phyloP scores from a whole-genome alignment of 2,329 filamentous ascomycete species.

The Fusarium sp. region DNA sequence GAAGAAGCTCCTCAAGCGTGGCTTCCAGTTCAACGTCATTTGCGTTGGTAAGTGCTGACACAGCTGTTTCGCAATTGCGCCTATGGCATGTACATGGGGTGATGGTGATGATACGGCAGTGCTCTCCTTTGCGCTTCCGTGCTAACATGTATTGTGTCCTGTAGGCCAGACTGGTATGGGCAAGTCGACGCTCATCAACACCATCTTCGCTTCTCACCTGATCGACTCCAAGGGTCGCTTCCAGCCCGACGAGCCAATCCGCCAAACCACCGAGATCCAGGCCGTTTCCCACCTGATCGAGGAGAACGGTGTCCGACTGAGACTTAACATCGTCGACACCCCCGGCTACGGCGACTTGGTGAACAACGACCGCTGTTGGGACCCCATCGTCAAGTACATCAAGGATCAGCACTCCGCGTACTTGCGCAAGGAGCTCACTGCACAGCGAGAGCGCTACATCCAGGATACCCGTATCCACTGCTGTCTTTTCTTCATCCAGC shows the following conservation, averaged over 20 bases:
- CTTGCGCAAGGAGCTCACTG: constrained; percentile 98
- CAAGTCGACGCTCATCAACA: constrained; percentile 99
- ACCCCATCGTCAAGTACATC: constrained; percentile 99
- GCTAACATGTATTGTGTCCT: constrained; percentile 32
- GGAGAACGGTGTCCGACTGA: constrained; percentile 97
- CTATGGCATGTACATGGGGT: constrained; percentile 21
- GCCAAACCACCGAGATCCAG: constrained; percentile 97
- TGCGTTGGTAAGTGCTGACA: constrained; percentile 84
- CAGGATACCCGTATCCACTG: constrained; percentile 99
- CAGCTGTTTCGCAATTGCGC: constrained; percentile 19
- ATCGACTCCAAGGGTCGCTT: constrained; percentile 99
- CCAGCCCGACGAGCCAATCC: constrained; percentile 89
- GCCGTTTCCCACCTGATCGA: constrained; percentile 98
- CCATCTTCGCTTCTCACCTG: constrained; percentile 98
- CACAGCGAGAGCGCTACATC: constrained; percentile 98
- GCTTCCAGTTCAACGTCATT: constrained; percentile 99
- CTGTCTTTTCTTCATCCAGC: constrained; percentile 99
- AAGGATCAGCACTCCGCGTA: constrained; percentile 99
- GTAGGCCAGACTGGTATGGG: constrained; percentile 96
- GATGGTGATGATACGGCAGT: constrained; percentile 24
- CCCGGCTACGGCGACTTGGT: constrained; percentile 98
- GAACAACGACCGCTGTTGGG: constrained; percentile 99
- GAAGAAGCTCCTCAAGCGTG: constrained; percentile 99
- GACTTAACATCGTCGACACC: constrained; percentile 98
- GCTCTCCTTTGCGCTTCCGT: constrained; percentile 14